These are phyloP conservation scores for Solanum chacoense DNA, from an alignment of 305 asterid genomes.

Conservation along the genomic window DNA sequence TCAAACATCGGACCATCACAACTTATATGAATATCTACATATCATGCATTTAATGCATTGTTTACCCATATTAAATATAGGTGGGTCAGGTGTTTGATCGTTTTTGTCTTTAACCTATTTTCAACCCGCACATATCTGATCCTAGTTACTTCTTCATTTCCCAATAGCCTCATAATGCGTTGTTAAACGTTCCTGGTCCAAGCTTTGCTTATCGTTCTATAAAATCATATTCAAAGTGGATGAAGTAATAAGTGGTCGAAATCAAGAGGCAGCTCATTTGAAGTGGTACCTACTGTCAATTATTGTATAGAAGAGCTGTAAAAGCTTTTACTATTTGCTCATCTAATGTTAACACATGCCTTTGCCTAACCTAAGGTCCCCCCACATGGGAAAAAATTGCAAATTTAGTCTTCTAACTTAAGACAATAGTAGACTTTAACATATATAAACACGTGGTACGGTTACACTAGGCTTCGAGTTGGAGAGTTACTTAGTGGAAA, in stretches of 20 bases:
- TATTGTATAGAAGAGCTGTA: neutral
- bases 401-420: neutral
- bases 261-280: neutral
- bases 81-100: neutral
- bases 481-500: neutral
- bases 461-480: neutral
- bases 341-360: neutral
- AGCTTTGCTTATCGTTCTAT: neutral
- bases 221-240: neutral
- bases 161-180: neutral
- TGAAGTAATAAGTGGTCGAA: neutral
- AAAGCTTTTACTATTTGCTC: neutral
- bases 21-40: neutral
- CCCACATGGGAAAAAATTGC: neutral
- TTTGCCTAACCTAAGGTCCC: neutral
- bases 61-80: neutral
- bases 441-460: neutral
- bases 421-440: neutral
- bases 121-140: neutral
- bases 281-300: neutral
- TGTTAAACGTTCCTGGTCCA: neutral
- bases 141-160: neutral
- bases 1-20: neutral
- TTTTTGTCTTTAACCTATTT: neutral
- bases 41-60: neutral